Evolutionary conservation across 768 basidiomycete genomes (phyloP), one percentile per base, ranked within the genome.

Genomic region (Mycena galopus): DNA sequence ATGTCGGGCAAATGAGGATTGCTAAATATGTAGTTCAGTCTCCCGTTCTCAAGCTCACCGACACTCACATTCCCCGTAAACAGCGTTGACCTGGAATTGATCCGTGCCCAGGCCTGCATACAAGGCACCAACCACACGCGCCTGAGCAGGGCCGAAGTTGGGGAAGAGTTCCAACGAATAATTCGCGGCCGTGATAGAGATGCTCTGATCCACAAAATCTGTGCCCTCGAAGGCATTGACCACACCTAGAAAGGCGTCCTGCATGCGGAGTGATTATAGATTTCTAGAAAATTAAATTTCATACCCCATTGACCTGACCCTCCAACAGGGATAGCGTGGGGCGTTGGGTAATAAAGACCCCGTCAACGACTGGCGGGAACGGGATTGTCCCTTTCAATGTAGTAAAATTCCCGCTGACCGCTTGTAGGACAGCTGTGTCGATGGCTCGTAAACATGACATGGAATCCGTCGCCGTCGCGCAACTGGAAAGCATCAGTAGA

Each of bases 281-380:
- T 29, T 21, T 9, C 9, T 10, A 6, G 6, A 33, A 21, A n/a
- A 10, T 80, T 81, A 21, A 21, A n/a, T 6, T 10, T 4, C 29
- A 21, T 73, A 84, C 84, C 23, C 83, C 84, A 25, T 84, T 84
- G 29, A 81, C 70, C 25, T 65, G 73, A 27, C 82, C 79, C 33
- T 75, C 76, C 21, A 59, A 25, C 27, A 84, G 69, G 10, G 83
- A 79, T 47, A 78, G 56, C 0, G 75, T 81, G 4, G 82, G 82
- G 27, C 78, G 78, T 44, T 84, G 84, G 3, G 77, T 39, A 42
- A 84, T 84, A 61, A 83, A 82, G 1, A 72, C 74, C 0, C 81
- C 83, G 47, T 84, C 83, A 5, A 84, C 72, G 6, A 84, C 80
- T 0, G 83, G 82, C 16, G 75, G 71, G 19, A 80, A 76, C n/a